Conservation (phyloP, 768 basidiomycete genomes). For the Leccinum broughii region DNA sequence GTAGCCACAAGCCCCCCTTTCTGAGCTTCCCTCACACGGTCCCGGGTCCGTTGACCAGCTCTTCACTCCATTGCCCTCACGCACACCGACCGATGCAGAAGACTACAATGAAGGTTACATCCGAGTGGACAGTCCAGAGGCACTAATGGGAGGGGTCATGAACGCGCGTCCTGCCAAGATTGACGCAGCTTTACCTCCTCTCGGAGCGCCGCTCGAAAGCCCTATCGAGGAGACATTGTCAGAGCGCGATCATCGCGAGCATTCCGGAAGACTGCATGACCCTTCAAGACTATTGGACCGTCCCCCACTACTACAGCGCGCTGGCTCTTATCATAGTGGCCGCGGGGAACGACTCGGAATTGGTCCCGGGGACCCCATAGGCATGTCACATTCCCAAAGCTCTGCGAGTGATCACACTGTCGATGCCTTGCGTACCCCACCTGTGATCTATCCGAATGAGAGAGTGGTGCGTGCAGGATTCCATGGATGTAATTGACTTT, state of each 20-base stretch:
- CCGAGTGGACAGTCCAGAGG: slow-evolving; percentile 33
- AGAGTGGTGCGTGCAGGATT: slow-evolving; percentile 25
- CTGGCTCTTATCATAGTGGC: slow-evolving; percentile 24
- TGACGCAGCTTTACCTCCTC: slow-evolving; percentile 21
- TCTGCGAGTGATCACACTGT: slow-evolving; percentile 35
- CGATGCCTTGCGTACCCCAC: slow-evolving; percentile 27
- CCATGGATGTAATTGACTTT: neutral
- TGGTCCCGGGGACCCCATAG: slow-evolving; percentile 21
- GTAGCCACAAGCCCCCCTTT: slow-evolving; percentile 6
- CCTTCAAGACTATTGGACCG: slow-evolving; percentile 27
- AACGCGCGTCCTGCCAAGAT: slow-evolving; percentile 33
- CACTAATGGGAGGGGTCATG: slow-evolving; percentile 33
- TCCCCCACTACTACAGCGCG: slow-evolving; percentile 17
- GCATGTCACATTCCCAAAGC: slow-evolving; percentile 21
- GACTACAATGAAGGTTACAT: slow-evolving; percentile 34
- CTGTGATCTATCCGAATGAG: slow-evolving; percentile 22
- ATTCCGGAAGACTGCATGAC: slow-evolving; percentile 18
- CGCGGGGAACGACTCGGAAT: slow-evolving; percentile 14
- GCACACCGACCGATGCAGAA: slow-evolving; percentile 33
- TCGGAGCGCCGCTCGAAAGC: slow-evolving; percentile 22
- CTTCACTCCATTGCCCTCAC: slow-evolving; percentile 35
- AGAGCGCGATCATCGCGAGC: slow-evolving; percentile 26
- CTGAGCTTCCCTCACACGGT: slow-evolving; percentile 11
- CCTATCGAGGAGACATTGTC: slow-evolving; percentile 22
- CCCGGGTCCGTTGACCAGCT: slow-evolving; percentile 16